These are phyloP conservation scores for Astrephomene gubernaculifera DNA, from an alignment of 139 green algal genomes.

Conservation along the genomic window DNA sequence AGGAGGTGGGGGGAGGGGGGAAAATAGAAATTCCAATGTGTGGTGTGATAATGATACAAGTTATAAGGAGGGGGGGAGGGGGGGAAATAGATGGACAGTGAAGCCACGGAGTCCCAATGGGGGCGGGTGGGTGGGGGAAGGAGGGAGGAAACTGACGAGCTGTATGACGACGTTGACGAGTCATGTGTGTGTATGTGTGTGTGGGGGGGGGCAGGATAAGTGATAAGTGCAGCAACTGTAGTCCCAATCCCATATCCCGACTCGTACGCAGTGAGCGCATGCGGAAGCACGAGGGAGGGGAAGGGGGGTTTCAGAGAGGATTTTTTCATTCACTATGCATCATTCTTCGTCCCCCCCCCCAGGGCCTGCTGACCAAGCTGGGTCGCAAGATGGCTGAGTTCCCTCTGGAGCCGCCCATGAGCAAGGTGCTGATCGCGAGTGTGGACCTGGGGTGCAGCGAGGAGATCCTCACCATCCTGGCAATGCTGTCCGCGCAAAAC, in stretches of 20 bases:
- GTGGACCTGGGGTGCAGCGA: constrained; percentile 97
- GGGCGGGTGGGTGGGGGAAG: not conserved
- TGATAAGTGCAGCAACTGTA: no score
- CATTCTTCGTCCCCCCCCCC: not conserved
- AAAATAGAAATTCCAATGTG: no score
- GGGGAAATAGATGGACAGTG: not conserved
- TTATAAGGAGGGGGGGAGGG: not conserved
- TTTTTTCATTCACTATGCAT: no score
- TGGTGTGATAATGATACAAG: no score
- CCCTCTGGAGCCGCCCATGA: constrained; percentile 96
- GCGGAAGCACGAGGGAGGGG: no score
- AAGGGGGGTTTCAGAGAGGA: no score
- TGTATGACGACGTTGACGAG: not conserved
- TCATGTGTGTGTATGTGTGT: no score
- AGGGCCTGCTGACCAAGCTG: constrained; percentile 94
- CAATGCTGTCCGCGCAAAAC: constrained; percentile 96
- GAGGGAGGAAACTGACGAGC: not conserved
- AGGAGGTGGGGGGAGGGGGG: constrained; percentile 78
- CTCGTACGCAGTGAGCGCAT: no score
- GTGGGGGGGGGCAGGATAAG: no score
- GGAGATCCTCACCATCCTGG: constrained; percentile 98
- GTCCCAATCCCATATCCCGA: no score
- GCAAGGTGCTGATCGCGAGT: constrained; percentile 95
- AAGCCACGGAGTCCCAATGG: not conserved
- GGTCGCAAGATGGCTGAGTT: constrained; percentile 99